Evolutionary conservation across 495 filamentous ascomycete species (phyloP), one percentile per base, ranked within the genome.

Genomic region (Terfezia boudieri): DNA sequence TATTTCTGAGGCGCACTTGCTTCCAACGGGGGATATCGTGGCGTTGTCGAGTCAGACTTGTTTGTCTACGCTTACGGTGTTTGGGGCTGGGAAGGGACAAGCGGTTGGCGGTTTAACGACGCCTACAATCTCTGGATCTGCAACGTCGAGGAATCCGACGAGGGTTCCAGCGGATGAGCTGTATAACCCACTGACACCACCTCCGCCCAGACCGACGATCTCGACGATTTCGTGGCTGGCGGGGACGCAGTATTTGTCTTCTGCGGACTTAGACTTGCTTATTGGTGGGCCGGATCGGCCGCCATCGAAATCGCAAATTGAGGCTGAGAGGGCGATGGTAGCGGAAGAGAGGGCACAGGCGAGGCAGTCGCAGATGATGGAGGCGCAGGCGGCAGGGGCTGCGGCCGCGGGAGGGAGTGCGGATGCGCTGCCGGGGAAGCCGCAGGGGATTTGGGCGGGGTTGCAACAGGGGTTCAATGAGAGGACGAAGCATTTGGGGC

Each of bases 171-270:
- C 76, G 43, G 90, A 96, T 64, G 78, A 70, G 32, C 71, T 96
- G 4, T 79, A 82, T 67, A 93, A 94, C 57, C 76, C 81, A 5
- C 70, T 80, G 56, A 75, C 80, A 12, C 60, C 74, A 12, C 71
- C 82, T 14, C 90, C 89, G 4, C 73, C 83, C 12, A 76, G 90
- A 36, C 92, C 90, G n/a, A 94, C 88, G 1, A 98, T 98, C 50
- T 88, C 84, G 9, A 94, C 90, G 58, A 64, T 98, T 20, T 85
- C 94, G 66, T 98, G 90, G 90, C 85, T 98, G 41, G 80, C 87
- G 0, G 92, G 90, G 1, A 95, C 92, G 11, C 89, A 94, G 67
- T 84, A 93, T 57, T 72, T 98, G 37, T 83, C 83, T 16, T 81
- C 85, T 12, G 71, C 80, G n/a, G 92, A 98, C 64, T 77, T 98